Percentiles rank a stretch among this genome's conserved stretches.
These are phyloP conservation scores for Macrophomina phaseolina DNA, from an alignment of 2,329 filamentous ascomycete species.

Conservation along the genomic window DNA sequence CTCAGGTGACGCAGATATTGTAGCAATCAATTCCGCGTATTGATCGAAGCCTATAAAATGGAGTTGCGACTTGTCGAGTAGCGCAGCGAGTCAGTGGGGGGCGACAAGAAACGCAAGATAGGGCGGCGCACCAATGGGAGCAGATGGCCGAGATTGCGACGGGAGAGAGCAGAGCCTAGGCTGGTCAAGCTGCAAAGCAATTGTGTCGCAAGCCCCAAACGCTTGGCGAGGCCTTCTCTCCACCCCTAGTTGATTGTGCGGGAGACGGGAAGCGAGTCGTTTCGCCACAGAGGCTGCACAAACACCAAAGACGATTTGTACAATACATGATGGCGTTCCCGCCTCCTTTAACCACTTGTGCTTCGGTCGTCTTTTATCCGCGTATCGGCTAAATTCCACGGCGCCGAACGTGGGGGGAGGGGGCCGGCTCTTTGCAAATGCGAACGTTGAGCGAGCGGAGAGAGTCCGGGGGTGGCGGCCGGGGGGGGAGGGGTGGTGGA, in stretches of 20 bases:
- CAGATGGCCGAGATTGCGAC: neutral
- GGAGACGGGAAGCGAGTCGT: neutral
- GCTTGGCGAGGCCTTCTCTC: neutral
- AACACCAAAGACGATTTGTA: slow-evolving; percentile 1
- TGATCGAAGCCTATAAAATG: slow-evolving; percentile 2
- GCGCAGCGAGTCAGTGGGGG: neutral
- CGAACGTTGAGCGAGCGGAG: neutral
- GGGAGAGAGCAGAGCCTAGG: neutral
- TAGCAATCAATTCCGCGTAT: neutral
- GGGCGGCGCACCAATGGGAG: neutral
- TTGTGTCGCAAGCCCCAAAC: neutral
- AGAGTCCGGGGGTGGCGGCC: slow-evolving; percentile 20
- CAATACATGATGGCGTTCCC: neutral
- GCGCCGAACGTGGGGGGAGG: neutral
- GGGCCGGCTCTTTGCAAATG: neutral
- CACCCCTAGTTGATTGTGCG: neutral
- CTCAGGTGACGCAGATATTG: neutral
- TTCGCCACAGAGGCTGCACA: neutral
- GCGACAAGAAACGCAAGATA: neutral
- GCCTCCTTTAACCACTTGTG: slow-evolving; percentile 12
- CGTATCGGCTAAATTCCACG: slow-evolving; percentile 20
- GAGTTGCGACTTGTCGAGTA: neutral
- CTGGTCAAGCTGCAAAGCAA: slow-evolving; percentile 1
- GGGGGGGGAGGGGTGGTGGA: neutral
- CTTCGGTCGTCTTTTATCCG: slow-evolving; percentile 13